Conservation (phyloP, 2,329 filamentous ascomycete species). For the Botryotinia convoluta region DNA sequence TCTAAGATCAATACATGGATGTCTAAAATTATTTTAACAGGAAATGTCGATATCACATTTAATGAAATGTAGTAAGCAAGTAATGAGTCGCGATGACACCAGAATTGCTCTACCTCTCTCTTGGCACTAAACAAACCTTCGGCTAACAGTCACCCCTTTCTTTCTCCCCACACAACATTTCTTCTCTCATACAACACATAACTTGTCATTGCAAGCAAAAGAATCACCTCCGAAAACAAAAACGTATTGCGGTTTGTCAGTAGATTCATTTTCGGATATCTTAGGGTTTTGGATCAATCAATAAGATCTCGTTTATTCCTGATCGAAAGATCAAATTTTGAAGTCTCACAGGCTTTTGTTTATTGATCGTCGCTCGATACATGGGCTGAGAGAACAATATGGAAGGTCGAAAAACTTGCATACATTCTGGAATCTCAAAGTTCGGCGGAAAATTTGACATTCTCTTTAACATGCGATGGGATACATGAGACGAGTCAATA, state of each 20-base stretch:
- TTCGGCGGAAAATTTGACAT: neutral
- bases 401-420: neutral
- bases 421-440: neutral
- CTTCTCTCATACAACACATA: neutral
- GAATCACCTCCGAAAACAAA: too few relatives aligned
- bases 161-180: neutral
- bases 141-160: conserved; percentile 5
- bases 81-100: neutral
- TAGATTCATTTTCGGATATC: too few relatives aligned
- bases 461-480: neutral
- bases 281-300: neutral
- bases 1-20: neutral
- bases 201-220: neutral
- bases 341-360: neutral
- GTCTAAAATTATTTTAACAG: neutral
- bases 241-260: neutral
- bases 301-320: neutral
- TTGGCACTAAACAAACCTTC: neutral
- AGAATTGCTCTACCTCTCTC: neutral
- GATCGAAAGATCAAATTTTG: neutral
- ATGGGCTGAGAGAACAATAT: neutral
- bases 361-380: neutral
- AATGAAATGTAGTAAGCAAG: neutral
- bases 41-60: neutral
- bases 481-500: neutral